Evolutionary conservation across 169 alveolate species (phyloP).

Genomic region (Eimeria mitis): DNA sequence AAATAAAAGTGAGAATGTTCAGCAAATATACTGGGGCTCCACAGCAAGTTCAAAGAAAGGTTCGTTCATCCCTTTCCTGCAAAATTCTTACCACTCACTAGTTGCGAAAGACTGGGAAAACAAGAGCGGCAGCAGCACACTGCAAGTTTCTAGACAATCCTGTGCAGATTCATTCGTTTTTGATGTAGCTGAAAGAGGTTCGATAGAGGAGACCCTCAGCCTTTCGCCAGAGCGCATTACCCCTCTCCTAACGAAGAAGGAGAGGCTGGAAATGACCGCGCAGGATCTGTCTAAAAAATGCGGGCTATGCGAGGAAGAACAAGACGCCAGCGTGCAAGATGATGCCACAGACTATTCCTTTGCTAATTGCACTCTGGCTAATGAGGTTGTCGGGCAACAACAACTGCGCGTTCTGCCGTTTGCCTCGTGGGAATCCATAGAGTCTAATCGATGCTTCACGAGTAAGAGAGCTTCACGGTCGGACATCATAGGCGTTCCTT

Average conservation of each 20-base stretch:
- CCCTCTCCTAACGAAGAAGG: too few species aligned
- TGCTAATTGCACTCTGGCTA: not conserved
- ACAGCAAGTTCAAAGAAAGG: not conserved
- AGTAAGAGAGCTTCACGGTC: not conserved
- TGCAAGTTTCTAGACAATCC: not conserved
- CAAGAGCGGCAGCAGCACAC: not conserved
- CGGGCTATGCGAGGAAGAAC: not conserved
- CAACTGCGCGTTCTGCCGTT: not conserved
- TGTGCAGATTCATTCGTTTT: not conserved
- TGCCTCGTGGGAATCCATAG: not conserved
- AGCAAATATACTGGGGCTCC: not conserved
- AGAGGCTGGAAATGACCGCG: not conserved
- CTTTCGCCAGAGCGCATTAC: not conserved
- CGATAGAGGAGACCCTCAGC: not conserved
- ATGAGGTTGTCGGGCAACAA: not conserved
- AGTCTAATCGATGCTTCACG: not conserved
- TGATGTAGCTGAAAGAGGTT: not conserved
- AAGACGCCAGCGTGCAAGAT: not conserved
- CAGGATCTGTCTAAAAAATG: not conserved
- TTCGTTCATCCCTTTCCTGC: not conserved
- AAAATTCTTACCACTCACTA: not conserved
- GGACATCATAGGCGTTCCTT: not conserved
- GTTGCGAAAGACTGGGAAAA: not conserved
- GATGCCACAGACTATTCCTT: not conserved
- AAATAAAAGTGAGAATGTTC: not conserved